A percentile compares a stretch with the other conserved stretches of the same genome.
phyloP scores from a whole-genome alignment of 352 stramenopile species.

The Globisporangium spiculum region DNA sequence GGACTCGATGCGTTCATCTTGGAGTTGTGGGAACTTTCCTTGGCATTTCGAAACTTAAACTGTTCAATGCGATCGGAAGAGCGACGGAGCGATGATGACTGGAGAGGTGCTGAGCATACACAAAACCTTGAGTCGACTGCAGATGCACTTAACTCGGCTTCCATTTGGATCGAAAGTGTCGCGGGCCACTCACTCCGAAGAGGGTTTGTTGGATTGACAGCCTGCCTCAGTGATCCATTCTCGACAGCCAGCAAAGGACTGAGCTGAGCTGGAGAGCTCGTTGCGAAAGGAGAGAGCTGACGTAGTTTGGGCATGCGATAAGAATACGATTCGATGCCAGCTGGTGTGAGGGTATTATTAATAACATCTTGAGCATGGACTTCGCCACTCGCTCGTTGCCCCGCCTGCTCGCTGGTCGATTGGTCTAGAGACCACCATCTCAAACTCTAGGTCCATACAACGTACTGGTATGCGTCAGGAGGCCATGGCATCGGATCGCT shows the following conservation, averaged over 20 bases:
- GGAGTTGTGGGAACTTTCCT: not conserved
- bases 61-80: conserved; percentile 9
- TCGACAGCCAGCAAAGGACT: not conserved
- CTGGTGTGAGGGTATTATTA: no score
- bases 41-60: not conserved
- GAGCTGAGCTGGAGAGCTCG: not conserved
- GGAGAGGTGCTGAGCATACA: not conserved
- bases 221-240: not conserved
- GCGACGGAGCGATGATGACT: not conserved
- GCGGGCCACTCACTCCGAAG: not conserved
- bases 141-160: not conserved
- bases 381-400: no score
- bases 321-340: no score
- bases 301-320: no score
- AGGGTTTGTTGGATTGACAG: not conserved
- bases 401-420: no score
- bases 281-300: no score
- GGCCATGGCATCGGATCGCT: no score
- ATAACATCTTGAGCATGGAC: no score
- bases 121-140: not conserved
- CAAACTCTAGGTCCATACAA: no score
- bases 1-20: not conserved
- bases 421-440: no score
- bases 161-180: not conserved
- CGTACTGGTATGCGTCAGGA: no score